These are phyloP conservation scores for Sanghuangporus weigelae DNA, from an alignment of 1,284 basidiomycete genomes.

Conservation along the genomic window DNA sequence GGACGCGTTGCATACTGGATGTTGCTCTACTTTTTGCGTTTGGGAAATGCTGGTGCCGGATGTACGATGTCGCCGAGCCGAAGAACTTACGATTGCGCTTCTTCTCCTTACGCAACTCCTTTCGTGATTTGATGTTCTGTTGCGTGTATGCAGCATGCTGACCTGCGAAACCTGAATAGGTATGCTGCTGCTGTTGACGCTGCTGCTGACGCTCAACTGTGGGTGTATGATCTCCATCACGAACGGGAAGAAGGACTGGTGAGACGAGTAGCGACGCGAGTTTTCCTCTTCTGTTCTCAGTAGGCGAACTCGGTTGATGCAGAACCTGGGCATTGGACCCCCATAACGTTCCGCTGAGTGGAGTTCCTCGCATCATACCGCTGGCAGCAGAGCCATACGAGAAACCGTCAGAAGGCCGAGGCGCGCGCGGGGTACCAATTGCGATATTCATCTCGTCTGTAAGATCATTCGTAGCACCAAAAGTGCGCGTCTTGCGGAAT, in stretches of 20 bases:
- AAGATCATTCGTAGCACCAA: slow-evolving; percentile 30
- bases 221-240: slow-evolving; percentile 52
- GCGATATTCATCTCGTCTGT: slow-evolving; percentile 32
- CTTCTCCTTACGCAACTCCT: slow-evolving; percentile 56
- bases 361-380: slow-evolving; percentile 46
- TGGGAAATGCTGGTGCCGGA: slow-evolving; percentile 58
- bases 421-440: slow-evolving; percentile 19
- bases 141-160: slow-evolving; percentile 20
- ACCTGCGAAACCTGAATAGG: slow-evolving; percentile 15
- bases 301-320: slow-evolving; percentile 11
- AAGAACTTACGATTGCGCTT: slow-evolving; percentile 55
- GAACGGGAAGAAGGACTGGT: slow-evolving; percentile 48
- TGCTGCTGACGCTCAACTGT: slow-evolving; percentile 19
- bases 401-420: slow-evolving; percentile 25
- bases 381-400: slow-evolving; percentile 24
- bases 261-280: slow-evolving; percentile 36
- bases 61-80: slow-evolving; percentile 32
- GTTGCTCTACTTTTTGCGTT: slow-evolving; percentile 60
- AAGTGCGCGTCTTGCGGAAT: slow-evolving; percentile 62
- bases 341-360: slow-evolving; percentile 54
- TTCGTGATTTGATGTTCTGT: slow-evolving; percentile 41
- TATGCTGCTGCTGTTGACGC: slow-evolving; percentile 25
- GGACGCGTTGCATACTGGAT: slow-evolving; percentile 50
- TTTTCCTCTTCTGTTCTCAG: slow-evolving; percentile 25
- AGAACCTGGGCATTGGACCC: slow-evolving; percentile 27